A percentile compares a stretch with the other conserved stretches of the same genome.
Conservation (phyloP, 345 rosid species). For the Microthlaspi erraticum region DNA sequence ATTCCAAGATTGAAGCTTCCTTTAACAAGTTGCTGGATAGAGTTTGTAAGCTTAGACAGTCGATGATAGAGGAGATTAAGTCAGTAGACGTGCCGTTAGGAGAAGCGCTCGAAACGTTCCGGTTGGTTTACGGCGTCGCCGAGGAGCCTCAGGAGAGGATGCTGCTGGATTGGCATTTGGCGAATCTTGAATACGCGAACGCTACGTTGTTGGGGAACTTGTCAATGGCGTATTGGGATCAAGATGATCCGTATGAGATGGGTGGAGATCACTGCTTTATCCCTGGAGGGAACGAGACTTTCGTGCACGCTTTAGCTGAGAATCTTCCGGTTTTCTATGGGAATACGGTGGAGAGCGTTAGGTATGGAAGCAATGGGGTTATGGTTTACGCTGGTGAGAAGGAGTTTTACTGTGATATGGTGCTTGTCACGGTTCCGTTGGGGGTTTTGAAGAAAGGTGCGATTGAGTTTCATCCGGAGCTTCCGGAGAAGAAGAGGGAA, state of each 20-base stretch:
- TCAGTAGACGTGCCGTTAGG: conserved; percentile 86
- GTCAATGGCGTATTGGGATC: conserved; percentile 98
- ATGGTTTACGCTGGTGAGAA: conserved; percentile 74
- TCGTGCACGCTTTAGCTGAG: conserved; percentile 82
- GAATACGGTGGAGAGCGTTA: conserved; percentile 71
- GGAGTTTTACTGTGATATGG: conserved; percentile 88
- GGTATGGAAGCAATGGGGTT: conserved; percentile 80
- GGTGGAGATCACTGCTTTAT: conserved; percentile 98
- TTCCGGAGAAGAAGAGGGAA: conserved; percentile 80
- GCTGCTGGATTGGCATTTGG: conserved; percentile 95
- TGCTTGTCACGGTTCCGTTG: conserved; percentile 81
- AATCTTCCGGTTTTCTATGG: conserved; percentile 85
- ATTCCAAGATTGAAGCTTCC: conserved; percentile 79
- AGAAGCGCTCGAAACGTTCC: conserved; percentile 82
- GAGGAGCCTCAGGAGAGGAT: conserved; percentile 78
- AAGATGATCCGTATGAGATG: conserved; percentile 99
- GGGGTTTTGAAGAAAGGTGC: conserved; percentile 87
- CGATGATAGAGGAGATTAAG: conserved; percentile 94
- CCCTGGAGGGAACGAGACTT: conserved; percentile 90
- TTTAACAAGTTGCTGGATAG: conserved; percentile 89
- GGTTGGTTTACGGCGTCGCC: conserved; percentile 79
- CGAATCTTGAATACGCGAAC: conserved; percentile 92
- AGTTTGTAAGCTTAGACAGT: conserved; percentile 93
- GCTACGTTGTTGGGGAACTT: conserved; percentile 85
- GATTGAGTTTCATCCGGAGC: conserved; percentile 81